These are phyloP conservation scores for Acaromyces ingoldii DNA, from an alignment of 1,284 basidiomycete genomes.

Conservation along the genomic window DNA sequence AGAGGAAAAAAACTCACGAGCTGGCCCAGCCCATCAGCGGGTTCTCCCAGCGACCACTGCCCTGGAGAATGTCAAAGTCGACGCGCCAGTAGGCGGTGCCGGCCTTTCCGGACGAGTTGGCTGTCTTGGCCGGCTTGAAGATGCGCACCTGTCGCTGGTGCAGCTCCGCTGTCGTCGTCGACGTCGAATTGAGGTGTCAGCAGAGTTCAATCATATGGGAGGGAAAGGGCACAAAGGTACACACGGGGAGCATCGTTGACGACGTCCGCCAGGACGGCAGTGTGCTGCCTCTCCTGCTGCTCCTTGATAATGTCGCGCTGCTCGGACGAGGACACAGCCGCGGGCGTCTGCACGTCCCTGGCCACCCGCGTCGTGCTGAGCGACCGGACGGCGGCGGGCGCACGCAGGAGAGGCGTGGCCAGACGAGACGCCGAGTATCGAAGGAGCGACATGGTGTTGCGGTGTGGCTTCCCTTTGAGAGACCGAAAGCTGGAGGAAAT, in stretches of 20 bases:
- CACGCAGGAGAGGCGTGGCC: too few species aligned
- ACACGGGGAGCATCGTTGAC: constrained; percentile 38
- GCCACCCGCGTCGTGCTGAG: neutral
- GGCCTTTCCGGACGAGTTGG: constrained; percentile 83
- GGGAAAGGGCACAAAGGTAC: constrained; percentile 5
- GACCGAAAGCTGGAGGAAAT: too few species aligned
- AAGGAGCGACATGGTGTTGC: too few species aligned
- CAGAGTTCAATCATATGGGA: neutral
- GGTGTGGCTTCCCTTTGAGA: too few species aligned
- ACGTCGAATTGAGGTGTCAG: neutral
- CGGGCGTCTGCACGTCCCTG: neutral
- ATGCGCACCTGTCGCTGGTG: constrained; percentile 83
- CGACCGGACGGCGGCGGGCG: too few species aligned
- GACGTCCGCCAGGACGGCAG: constrained; percentile 28
- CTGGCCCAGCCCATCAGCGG: constrained; percentile 93
- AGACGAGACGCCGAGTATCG: too few species aligned
- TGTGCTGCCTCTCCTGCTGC: constrained; percentile 26
- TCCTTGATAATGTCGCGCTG: constrained; percentile 12
- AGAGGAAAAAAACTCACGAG: constrained; percentile 23
- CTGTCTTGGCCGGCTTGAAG: constrained; percentile 87
- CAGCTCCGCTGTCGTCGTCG: constrained; percentile 64
- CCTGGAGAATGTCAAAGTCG: constrained; percentile 86
- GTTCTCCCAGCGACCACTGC: constrained; percentile 93
- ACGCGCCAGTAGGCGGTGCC: constrained; percentile 87
- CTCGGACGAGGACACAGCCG: neutral